Evolutionary conservation across 768 basidiomycete genomes (phyloP).

Genomic region (Cystofilobasidium macerans): DNA sequence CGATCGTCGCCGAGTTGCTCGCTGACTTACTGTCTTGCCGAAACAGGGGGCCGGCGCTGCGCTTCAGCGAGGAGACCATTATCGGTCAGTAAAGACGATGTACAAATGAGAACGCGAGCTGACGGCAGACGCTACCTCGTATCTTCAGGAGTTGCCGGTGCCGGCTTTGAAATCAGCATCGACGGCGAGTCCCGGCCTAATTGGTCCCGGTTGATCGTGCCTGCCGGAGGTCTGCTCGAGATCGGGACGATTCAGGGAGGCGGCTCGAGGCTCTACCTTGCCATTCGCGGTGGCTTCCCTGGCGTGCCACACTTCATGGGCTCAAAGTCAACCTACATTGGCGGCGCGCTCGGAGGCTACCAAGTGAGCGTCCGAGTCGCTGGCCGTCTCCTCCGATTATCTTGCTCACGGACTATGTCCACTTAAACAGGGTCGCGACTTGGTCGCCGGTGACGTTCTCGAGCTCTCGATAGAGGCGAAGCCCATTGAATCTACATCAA

Average conservation of each 20-base stretch:
- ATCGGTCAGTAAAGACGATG: constrained; percentile 43
- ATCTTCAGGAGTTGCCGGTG: constrained; percentile 44
- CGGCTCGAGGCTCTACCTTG: constrained; percentile 51
- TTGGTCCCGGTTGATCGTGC: constrained; percentile 48
- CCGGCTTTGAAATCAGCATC: constrained; percentile 42
- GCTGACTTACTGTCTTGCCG: constrained; percentile 31
- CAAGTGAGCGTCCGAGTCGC: background rate
- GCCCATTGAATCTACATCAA: constrained; percentile 22
- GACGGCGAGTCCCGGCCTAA: constrained; percentile 40
- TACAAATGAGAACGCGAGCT: too few relatives aligned
- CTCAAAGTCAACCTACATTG: constrained; percentile 45
- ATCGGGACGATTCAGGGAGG: constrained; percentile 37
- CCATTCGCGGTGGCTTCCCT: constrained; percentile 53
- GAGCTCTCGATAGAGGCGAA: constrained; percentile 38
- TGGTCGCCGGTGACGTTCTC: constrained; percentile 48
- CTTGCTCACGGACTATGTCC: constrained; percentile 27
- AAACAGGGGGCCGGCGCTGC: constrained; percentile 44
- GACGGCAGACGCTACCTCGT: too few relatives aligned
- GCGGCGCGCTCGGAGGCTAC: background rate
- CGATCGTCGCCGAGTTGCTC: too few relatives aligned
- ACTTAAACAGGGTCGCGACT: constrained; percentile 44
- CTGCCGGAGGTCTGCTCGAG: constrained; percentile 42
- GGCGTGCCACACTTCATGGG: constrained; percentile 45
- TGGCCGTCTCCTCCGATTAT: background rate
- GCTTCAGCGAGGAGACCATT: constrained; percentile 46